A percentile compares a stretch with the other conserved stretches of the same genome.
Conservation (phyloP, 1,284 basidiomycete genomes). For the Kwoniella shivajii region DNA sequence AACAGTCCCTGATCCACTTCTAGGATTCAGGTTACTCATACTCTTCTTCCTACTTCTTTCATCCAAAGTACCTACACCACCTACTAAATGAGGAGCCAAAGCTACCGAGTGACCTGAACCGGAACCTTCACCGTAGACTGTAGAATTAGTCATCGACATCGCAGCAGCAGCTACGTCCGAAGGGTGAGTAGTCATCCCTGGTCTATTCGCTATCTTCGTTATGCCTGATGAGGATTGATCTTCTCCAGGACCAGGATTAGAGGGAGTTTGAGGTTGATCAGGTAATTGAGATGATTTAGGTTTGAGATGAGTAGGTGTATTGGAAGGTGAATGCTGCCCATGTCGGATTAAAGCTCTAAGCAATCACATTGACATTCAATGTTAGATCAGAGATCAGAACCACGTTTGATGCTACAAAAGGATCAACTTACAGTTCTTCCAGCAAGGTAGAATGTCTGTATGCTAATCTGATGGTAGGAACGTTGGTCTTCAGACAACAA, state of each 20-base stretch:
- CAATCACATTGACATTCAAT: not conserved
- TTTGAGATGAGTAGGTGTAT: constrained; percentile 43
- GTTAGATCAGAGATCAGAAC: no score
- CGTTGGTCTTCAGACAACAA: constrained; percentile 75
- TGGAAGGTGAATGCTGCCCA: constrained; percentile 38
- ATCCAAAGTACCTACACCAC: constrained; percentile 34
- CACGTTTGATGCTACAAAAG: not conserved
- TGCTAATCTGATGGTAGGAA: constrained; percentile 83
- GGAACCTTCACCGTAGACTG: constrained; percentile 1
- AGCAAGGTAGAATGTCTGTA: constrained; percentile 87
- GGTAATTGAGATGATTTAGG: constrained; percentile 3
- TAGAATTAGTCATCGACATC: constrained; percentile 29
- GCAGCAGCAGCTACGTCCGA: constrained; percentile 41
- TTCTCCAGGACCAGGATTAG: not conserved
- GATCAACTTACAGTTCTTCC: constrained; percentile 66
- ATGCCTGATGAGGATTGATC: not conserved
- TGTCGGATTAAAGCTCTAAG: constrained; percentile 41
- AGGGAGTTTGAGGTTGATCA: constrained; percentile 2
- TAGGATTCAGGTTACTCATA: constrained; percentile 24
- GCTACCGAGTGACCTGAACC: not conserved
- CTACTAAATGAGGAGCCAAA: constrained; percentile 18
- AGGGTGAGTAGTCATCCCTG: constrained; percentile 24
- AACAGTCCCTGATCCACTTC: not conserved
- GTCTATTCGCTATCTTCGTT: constrained; percentile 11
- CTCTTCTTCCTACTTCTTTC: constrained; percentile 32